phyloP scores from a whole-genome alignment of 768 basidiomycete species.

The Pleurotus pulmonarius region DNA sequence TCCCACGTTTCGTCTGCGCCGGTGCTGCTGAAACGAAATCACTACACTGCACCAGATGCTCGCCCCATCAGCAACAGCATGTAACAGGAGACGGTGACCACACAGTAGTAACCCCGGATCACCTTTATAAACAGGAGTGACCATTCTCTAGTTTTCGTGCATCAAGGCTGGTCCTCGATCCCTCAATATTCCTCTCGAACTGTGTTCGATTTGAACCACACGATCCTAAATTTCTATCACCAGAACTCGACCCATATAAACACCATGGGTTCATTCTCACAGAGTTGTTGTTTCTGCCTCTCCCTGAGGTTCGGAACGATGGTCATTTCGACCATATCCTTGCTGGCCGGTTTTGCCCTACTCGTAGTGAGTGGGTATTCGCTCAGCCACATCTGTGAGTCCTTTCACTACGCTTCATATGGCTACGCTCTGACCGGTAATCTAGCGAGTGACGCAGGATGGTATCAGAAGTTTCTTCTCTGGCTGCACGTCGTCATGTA shows the following conservation, averaged over 20 bases:
- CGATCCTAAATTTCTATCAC: neutral
- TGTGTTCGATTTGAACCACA: too few relatives aligned
- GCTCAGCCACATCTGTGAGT: neutral
- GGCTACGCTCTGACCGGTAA: neutral
- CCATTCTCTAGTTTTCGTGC: neutral
- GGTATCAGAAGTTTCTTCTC: conserved; percentile 6
- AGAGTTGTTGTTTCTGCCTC: conserved; percentile 4
- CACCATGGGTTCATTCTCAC: conserved; percentile 4
- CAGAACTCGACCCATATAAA: neutral
- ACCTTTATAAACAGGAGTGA: neutral
- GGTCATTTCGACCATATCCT: neutral
- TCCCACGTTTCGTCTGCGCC: neutral
- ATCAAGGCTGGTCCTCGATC: conserved; percentile 6
- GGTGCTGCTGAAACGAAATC: neutral
- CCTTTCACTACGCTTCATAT: neutral
- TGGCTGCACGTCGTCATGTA: conserved; percentile 6
- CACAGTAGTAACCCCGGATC: neutral
- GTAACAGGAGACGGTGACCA: conserved; percentile 5
- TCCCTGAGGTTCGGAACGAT: conserved; percentile 1
- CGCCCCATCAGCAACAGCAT: neutral
- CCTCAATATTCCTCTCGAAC: neutral
- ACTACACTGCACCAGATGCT: neutral
- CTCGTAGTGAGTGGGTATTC: neutral
- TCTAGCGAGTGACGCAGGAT: neutral
- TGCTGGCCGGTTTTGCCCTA: neutral